Percentiles rank a stretch among this genome's conserved stretches.
Conservation (phyloP, 192 early-diverging fungal genomes). For the Linnemannia schmuckeri region DNA sequence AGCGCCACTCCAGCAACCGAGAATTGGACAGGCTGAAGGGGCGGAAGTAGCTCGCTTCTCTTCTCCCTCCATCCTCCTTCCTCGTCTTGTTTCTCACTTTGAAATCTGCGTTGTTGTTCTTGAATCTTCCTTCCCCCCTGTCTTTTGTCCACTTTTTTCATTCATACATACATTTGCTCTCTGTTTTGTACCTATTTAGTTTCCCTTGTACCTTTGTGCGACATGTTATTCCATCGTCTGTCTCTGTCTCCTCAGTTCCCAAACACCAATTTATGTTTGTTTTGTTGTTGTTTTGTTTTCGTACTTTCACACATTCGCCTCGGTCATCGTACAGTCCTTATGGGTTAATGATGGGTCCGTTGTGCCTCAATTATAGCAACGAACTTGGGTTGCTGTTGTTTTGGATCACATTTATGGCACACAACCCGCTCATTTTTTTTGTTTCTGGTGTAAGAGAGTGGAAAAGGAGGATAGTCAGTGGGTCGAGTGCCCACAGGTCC, state of each 20-base stretch:
- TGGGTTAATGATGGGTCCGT: not conserved
- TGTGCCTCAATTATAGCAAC: no score
- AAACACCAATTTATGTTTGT: constrained; percentile 6
- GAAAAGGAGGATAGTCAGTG: not conserved
- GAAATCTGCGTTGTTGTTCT: not conserved
- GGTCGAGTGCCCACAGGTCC: not conserved
- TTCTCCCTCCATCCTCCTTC: not conserved
- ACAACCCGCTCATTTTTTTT: not conserved
- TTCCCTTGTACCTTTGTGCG: not conserved
- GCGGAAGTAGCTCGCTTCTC: not conserved
- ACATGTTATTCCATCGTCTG: not conserved
- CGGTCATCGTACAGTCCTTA: not conserved
- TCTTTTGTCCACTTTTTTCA: not conserved
- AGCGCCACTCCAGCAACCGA: not conserved
- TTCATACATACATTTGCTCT: not conserved
- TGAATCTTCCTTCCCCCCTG: not conserved
- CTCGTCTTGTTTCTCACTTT: not conserved
- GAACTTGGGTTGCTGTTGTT: no score
- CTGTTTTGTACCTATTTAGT: not conserved
- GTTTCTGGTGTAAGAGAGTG: not conserved
- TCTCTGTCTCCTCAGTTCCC: not conserved
- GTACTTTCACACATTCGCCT: not conserved
- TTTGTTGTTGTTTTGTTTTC: constrained; percentile 3
- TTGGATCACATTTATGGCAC: not conserved
- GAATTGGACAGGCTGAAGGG: not conserved